A percentile compares a stretch with the other conserved stretches of the same genome.
Evolutionary conservation across 2,329 filamentous ascomycete genomes (phyloP).

Genomic region (Monosporascus sp.): DNA sequence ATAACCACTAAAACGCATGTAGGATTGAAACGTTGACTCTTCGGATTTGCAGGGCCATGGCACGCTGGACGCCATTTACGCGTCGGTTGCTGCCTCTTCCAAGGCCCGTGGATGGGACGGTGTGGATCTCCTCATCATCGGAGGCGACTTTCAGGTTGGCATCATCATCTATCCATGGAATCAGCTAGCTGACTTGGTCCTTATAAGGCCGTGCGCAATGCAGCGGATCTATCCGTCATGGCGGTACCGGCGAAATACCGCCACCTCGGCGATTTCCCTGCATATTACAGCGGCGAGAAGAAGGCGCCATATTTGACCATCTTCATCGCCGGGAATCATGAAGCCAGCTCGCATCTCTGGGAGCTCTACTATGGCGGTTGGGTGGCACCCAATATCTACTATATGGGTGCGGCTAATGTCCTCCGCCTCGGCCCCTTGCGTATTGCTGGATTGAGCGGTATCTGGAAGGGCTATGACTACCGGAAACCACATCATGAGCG

Average conservation of each 20-base stretch:
- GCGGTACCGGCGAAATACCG: constrained; percentile 86
- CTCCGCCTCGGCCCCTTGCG: constrained; percentile 76
- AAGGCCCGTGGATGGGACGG: constrained; percentile 69
- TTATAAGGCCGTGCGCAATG: constrained; percentile 76
- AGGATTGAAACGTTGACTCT: background rate
- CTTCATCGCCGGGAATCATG: constrained; percentile 93
- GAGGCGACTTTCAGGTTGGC: constrained; percentile 84
- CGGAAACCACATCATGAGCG: constrained; percentile 77
- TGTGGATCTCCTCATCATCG: constrained; percentile 88
- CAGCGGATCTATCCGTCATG: constrained; percentile 81
- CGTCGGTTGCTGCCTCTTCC: constrained; percentile 65
- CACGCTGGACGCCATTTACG: constrained; percentile 85
- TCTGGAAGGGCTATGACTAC: constrained; percentile 92
- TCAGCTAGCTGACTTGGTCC: constrained; percentile 1
- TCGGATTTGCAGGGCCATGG: constrained; percentile 73
- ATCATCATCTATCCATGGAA: background rate
- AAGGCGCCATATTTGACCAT: constrained; percentile 83
- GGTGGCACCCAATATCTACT: constrained; percentile 97
- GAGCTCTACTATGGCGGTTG: constrained; percentile 96
- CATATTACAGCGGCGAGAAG: constrained; percentile 79
- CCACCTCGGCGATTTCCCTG: constrained; percentile 82
- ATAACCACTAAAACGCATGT: background rate
- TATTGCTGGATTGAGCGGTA: constrained; percentile 86
- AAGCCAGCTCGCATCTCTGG: constrained; percentile 83
- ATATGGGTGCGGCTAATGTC: constrained; percentile 88